Conservation (phyloP, 2,329 filamentous ascomycete species). For the Fusarium ambrosium region DNA sequence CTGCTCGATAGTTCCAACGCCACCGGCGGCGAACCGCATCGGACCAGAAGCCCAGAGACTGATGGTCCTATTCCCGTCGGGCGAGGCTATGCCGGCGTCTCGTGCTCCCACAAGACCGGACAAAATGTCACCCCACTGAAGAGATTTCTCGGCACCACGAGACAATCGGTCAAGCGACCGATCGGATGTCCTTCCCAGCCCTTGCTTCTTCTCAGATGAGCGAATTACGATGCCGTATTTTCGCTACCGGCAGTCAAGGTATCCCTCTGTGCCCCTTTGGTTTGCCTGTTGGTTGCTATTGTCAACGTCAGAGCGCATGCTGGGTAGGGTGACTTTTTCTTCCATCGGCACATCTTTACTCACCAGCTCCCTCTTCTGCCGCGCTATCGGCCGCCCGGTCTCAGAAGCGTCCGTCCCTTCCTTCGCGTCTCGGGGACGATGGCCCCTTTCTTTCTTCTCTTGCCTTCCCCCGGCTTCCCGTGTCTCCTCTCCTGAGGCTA, state of each 20-base stretch:
- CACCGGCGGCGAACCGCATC: constrained; percentile 43
- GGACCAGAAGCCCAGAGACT: constrained; percentile 30
- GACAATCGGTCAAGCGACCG: constrained; percentile 45
- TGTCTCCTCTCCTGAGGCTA: constrained; percentile 27
- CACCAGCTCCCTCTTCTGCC: constrained; percentile 29
- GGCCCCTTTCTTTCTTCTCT: constrained; percentile 28
- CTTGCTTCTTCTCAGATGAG: constrained; percentile 34
- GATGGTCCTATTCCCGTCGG: constrained; percentile 33
- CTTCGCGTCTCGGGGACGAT: constrained; percentile 32
- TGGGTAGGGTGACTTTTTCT: constrained; percentile 45
- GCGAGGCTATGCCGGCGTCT: constrained; percentile 44
- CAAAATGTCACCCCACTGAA: constrained; percentile 48
- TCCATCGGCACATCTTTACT: constrained; percentile 41
- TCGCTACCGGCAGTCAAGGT: constrained; percentile 23
- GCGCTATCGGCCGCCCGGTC: constrained; percentile 25
- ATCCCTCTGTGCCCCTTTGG: constrained; percentile 28
- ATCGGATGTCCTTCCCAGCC: constrained; percentile 43
- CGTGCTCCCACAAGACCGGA: constrained; percentile 40
- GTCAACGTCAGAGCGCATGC: constrained; percentile 39
- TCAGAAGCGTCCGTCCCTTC: constrained; percentile 18
- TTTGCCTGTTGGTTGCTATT: constrained; percentile 31
- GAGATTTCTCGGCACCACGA: constrained; percentile 49
- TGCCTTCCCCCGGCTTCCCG: constrained; percentile 9
- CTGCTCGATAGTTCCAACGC: constrained; percentile 43
- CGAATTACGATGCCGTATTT: constrained; percentile 33